Percentiles rank a stretch among this genome's conserved stretches.
Conservation (phyloP, 2,329 filamentous ascomycete genomes). For the Paraconiothyrium sp. region DNA sequence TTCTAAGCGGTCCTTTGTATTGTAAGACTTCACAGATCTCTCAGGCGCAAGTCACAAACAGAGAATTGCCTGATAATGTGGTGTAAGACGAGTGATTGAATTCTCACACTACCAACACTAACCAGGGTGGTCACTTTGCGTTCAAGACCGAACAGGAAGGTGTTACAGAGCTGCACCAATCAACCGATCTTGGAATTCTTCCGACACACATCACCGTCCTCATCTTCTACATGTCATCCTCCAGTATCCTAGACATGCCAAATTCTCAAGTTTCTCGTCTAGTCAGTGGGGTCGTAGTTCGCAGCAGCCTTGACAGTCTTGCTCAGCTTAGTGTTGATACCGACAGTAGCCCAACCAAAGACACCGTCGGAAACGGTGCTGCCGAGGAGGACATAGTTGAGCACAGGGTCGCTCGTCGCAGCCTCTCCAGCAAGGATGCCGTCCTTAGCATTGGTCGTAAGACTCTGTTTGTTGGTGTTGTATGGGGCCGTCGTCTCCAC, state of each 20-base stretch:
- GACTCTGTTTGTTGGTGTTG: slow-evolving; percentile 45
- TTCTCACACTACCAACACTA: background rate
- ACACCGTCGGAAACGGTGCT: slow-evolving; percentile 47
- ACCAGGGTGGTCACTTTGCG: background rate
- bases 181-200: background rate
- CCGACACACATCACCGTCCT: background rate
- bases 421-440: slow-evolving; percentile 57
- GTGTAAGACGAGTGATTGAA: background rate
- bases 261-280: background rate
- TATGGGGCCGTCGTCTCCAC: slow-evolving; percentile 59
- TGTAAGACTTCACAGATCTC: no score
- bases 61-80: background rate
- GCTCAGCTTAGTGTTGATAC: slow-evolving; percentile 21
- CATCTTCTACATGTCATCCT: background rate
- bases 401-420: slow-evolving; percentile 61
- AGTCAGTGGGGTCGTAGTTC: slow-evolving; percentile 15
- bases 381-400: slow-evolving; percentile 65
- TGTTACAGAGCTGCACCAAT: background rate
- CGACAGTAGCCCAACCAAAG: slow-evolving; percentile 35
- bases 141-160: background rate
- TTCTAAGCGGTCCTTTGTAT: no score
- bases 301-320: slow-evolving; percentile 28
- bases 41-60: background rate
- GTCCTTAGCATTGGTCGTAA: slow-evolving; percentile 63
- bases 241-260: background rate